Evolutionary conservation across 2,329 filamentous ascomycete species (phyloP).

Genomic region (Fusarium torulosum): DNA sequence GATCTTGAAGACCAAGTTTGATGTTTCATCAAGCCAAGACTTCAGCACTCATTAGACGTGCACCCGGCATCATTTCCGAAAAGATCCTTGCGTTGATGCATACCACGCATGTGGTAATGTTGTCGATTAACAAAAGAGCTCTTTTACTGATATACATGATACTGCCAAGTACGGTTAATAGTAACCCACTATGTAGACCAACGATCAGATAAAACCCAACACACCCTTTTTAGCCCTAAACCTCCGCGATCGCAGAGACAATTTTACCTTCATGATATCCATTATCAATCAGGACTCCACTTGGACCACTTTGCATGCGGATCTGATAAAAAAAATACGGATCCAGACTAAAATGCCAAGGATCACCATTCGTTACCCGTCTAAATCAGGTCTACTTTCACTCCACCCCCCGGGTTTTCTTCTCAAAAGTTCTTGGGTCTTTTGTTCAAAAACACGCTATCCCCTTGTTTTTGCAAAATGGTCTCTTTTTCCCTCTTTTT

Average conservation of each 20-base stretch:
- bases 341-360: conserved; percentile 37
- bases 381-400: conserved; percentile 27
- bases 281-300: conserved; percentile 41
- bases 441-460: conserved; percentile 29
- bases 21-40: conserved; percentile 18
- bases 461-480: conserved; percentile 17
- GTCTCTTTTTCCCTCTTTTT: neutral
- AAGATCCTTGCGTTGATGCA: conserved; percentile 19
- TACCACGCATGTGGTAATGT: neutral
- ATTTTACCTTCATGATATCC: conserved; percentile 22
- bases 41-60: conserved; percentile 14
- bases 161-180: neutral
- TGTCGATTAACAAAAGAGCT: neutral
- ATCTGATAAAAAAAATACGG: conserved; percentile 37
- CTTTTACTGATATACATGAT: neutral
- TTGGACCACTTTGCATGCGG: conserved; percentile 20
- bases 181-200: neutral
- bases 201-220: neutral
- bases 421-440: conserved; percentile 22
- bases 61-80: conserved; percentile 20
- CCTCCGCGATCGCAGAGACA: conserved; percentile 25
- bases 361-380: conserved; percentile 30
- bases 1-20: neutral
- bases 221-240: conserved; percentile 5
- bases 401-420: conserved; percentile 31